Evolutionary conservation across 345 rosid genomes (phyloP), one percentile per base, ranked within the genome.

Genomic region (Hypericum perforatum): DNA sequence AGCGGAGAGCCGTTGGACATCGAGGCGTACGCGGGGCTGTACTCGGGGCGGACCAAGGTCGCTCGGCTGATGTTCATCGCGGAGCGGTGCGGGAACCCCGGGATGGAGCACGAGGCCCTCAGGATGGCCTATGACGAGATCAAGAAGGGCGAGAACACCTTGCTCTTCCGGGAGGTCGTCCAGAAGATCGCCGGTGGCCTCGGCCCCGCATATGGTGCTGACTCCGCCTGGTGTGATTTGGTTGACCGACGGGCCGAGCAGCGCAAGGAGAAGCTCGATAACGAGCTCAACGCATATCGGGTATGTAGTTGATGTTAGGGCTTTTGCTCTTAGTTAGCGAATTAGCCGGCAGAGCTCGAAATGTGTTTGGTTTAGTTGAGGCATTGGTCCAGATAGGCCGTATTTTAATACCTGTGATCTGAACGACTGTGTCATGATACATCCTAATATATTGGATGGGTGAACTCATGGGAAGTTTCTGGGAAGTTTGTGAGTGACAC

Each of bases 131-230:
- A 86, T 53, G 99, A 94, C 7, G 97, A 89, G 71, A 77, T 82
- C 65, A 94, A 86, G 73, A 86, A 79, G 56, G 95, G 97, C n/a
- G 97, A 89, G 87, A 84, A 89, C 74, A 81, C 95, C 16, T 89
- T 73, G 75, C 65, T 84, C 39, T 84, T 80, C 45, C 77, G 87
- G 43, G 99, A 94, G 16, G 86, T 86, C 8, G 95, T 78, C 42
- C 74, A 53, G 57, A 89, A 70, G 79, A 79, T 94, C 43, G 73
- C 64, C 9, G 95, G 96, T 36, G 74, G 70, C 47, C 68, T 89
- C 56, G 99, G 99, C 5, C 70, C 74, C 2, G 69, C 65, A 52
- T 86, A 86, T 41, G 56, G n/a, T 13, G 70, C 73, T 86, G 96
- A 94, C 55, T 39, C 49, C 5, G 63, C 67, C 5, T 94, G 99